phyloP scores from a whole-genome alignment of 208 protist genomes.

The Trypanosoma cruzi region DNA sequence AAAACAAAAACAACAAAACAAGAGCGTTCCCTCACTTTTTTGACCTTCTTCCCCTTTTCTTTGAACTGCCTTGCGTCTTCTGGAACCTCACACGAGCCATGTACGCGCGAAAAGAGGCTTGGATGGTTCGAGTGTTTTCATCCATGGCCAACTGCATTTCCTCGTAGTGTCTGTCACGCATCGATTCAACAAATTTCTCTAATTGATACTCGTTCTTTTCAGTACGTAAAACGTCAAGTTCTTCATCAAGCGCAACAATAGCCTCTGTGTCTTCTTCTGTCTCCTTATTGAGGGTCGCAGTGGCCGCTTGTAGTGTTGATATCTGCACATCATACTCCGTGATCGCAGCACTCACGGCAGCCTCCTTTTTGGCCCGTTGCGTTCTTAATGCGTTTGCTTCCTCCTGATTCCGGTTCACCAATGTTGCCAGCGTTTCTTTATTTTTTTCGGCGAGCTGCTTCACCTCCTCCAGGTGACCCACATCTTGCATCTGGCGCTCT shows the following conservation, averaged over 20 bases:
- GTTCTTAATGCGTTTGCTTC: constrained; percentile 66
- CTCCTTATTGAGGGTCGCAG: constrained; percentile 67
- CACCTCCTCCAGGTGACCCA: constrained; percentile 61
- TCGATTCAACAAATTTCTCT: constrained; percentile 63
- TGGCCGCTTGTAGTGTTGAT: constrained; percentile 36
- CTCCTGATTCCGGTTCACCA: constrained; percentile 51
- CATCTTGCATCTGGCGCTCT: constrained; percentile 40
- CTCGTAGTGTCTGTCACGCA: constrained; percentile 67
- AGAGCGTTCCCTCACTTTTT: constrained; percentile 22
- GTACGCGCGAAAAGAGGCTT: constrained; percentile 86
- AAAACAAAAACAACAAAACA: not conserved
- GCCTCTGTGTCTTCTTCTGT: constrained; percentile 71
- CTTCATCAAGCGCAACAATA: constrained; percentile 65
- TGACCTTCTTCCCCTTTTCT: constrained; percentile 52
- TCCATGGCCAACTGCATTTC: constrained; percentile 44
- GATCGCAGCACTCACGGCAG: constrained; percentile 81
- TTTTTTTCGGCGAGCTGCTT: constrained; percentile 44
- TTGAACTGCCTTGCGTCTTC: constrained; percentile 22
- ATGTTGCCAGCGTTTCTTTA: constrained; percentile 32
- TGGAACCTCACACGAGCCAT: constrained; percentile 40
- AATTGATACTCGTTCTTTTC: constrained; percentile 70
- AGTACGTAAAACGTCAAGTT: constrained; percentile 53
- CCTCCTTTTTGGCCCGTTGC: constrained; percentile 75
- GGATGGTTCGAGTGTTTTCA: constrained; percentile 68
- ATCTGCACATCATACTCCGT: constrained; percentile 84